Evolutionary conservation across 1,284 basidiomycete genomes (phyloP), one percentile per base, ranked within the genome.

Genomic region (Fistulinella cinereoalba): DNA sequence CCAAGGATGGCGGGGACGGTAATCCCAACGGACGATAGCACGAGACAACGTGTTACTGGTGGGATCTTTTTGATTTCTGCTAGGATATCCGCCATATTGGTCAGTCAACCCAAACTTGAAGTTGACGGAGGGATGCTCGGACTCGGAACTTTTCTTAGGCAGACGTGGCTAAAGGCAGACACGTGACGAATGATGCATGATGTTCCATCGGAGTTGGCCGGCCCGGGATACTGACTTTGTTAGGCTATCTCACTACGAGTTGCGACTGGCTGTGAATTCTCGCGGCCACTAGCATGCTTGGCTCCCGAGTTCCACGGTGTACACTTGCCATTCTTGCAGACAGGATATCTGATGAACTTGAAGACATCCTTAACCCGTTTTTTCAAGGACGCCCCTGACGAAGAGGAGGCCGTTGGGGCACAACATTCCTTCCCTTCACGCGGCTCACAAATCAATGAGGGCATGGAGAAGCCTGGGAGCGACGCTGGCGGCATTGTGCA

Each of bases 1-100:
- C 78, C 67, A 52, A 87, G 65, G 49, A 88, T 65, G 31, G 77
- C 71, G 0, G 89, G 79, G 1, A 85, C 27, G 0, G 90, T 80
- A 31, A 92, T 69, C 0, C 68, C 77, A 2, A 85, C 61, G 3
- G 81, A 80, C 1, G 86, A 83, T 10, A 69, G 71, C 42, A 83
- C 75, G 18, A 92, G 64, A 50, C 83, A 81, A 25, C 91, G 79
- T 3, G 92, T 94, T 18, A 95, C 86, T 37, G 89, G 86, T 0
- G 92, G 92, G 3, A 95, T 89, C 70, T 92, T 91, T 55, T 73
- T 75, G 43, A 92, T 66, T 70, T 91, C 88, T 28, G 75, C 69
- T 1, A 72, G 19, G 24, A 81, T 60, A 19, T 70, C 66, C 37
- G 60, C 52, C 62, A 64, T 64, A 13, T 43, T 49, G 43, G 37